These are phyloP conservation scores for Globisporangium carolinianum DNA, from an alignment of 352 stramenopile genomes.

Conservation along the genomic window DNA sequence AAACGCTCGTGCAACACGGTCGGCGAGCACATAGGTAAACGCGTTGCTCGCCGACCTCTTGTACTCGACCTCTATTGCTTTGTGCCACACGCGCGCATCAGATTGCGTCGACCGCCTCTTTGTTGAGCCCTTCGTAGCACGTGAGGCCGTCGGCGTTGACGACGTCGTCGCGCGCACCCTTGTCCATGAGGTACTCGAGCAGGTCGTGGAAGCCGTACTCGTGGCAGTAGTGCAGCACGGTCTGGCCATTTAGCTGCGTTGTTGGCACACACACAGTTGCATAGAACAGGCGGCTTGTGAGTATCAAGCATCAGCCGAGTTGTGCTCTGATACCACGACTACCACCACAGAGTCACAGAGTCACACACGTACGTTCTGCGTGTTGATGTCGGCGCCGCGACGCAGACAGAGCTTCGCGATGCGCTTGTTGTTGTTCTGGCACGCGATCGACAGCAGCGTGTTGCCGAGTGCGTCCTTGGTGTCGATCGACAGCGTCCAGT, in stretches of 20 bases:
- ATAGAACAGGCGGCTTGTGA: background rate
- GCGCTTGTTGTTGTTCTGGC: slow-evolving; percentile 95
- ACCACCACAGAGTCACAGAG: background rate
- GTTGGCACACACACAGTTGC: background rate
- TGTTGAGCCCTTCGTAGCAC: slow-evolving; percentile 91
- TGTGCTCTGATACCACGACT: too few relatives aligned
- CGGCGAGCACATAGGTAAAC: too few relatives aligned
- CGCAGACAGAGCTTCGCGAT: slow-evolving; percentile 93
- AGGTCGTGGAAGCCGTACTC: slow-evolving; percentile 93
- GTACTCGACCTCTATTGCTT: too few relatives aligned
- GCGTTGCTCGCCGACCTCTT: too few relatives aligned
- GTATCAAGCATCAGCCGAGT: background rate
- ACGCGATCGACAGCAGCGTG: slow-evolving; percentile 90
- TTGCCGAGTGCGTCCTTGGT: slow-evolving; percentile 90
- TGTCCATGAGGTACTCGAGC: slow-evolving; percentile 93
- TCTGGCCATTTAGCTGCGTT: slow-evolving; percentile 85
- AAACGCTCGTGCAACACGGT: too few relatives aligned
- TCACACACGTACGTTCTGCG: slow-evolving; percentile 70
- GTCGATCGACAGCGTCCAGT: slow-evolving; percentile 89
- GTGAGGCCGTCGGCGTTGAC: slow-evolving; percentile 92
- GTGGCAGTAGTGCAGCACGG: slow-evolving; percentile 90
- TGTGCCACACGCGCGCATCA: slow-evolving; percentile 13
- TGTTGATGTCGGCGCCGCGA: slow-evolving; percentile 90
- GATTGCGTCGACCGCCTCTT: slow-evolving; percentile 75
- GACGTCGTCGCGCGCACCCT: slow-evolving; percentile 89